phyloP scores from a whole-genome alignment of 2,329 filamentous ascomycete genomes.

The Chaetomium globosum region DNA sequence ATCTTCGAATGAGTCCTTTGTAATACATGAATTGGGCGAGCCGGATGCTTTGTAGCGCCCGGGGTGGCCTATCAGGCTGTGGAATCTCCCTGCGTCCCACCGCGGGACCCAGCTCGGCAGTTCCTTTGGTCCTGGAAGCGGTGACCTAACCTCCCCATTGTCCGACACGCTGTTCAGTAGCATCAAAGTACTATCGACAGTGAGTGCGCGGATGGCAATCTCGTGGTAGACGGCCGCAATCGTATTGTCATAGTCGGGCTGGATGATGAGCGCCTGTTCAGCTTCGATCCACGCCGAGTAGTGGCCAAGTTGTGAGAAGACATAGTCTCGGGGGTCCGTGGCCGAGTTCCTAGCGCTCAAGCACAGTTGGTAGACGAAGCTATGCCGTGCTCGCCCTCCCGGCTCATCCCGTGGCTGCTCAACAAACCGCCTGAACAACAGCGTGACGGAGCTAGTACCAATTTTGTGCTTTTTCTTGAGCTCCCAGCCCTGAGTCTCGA shows the following conservation, averaged over 20 bases:
- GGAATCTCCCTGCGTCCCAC: constrained; percentile 23
- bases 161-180: constrained; percentile 24
- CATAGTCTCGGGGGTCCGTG: constrained; percentile 23
- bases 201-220: constrained; percentile 26
- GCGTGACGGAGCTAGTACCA: constrained; percentile 16
- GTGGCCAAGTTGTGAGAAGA: constrained; percentile 25
- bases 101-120: constrained; percentile 23
- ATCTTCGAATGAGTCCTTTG: constrained; percentile 21
- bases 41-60: constrained; percentile 22
- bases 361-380: constrained; percentile 24
- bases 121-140: constrained; percentile 2
- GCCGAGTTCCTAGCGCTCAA: constrained; percentile 20
- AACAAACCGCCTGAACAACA: constrained; percentile 20
- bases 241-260: constrained; percentile 26
- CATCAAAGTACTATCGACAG: constrained; percentile 21
- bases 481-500: constrained; percentile 25
- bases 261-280: constrained; percentile 22
- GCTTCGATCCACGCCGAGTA: constrained; percentile 21
- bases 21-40: constrained; percentile 16
- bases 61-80: constrained; percentile 21
- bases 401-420: constrained; percentile 2
- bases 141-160: constrained; percentile 14
- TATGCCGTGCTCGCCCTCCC: constrained; percentile 12
- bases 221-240: constrained; percentile 24
- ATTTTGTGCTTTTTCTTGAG: constrained; percentile 27